phyloP scores from a whole-genome alignment of 2,329 filamentous ascomycete genomes.

The Phialophora chinensis region DNA sequence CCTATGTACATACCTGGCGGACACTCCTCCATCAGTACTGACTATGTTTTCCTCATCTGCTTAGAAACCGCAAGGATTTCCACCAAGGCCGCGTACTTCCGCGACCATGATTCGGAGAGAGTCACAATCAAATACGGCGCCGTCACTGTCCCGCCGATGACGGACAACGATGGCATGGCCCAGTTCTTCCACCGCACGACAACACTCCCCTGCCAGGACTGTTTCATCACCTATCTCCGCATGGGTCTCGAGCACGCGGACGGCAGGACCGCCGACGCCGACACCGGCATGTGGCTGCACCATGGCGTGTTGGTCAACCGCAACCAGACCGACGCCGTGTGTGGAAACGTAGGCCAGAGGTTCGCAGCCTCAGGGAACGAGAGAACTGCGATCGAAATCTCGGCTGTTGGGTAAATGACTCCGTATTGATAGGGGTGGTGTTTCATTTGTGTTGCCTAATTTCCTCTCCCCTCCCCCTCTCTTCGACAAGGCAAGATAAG shows the following conservation, averaged over 20 bases:
- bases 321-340: conserved; percentile 15
- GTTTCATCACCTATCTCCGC: conserved; percentile 40
- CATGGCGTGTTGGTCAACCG: conserved; percentile 34
- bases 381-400: conserved; percentile 17
- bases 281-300: conserved; percentile 45
- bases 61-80: conserved; percentile 6
- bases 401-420: conserved; percentile 8
- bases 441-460: not conserved
- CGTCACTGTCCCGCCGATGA: conserved; percentile 25
- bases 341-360: conserved; percentile 17
- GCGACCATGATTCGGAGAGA: conserved; percentile 7
- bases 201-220: conserved; percentile 28
- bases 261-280: conserved; percentile 43
- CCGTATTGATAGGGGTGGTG: not conserved
- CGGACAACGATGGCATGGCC: conserved; percentile 26
- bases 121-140: conserved; percentile 25
- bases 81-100: conserved; percentile 11
- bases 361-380: conserved; percentile 20
- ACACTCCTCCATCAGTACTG: not conserved
- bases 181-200: conserved; percentile 17
- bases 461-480: not conserved
- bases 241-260: conserved; percentile 42
- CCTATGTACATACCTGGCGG: not conserved
- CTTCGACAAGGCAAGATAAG: not conserved
- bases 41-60: not conserved